Conservation (phyloP, 108 stramenopile genomes). For the Nannochloropsis gaditana region DNA sequence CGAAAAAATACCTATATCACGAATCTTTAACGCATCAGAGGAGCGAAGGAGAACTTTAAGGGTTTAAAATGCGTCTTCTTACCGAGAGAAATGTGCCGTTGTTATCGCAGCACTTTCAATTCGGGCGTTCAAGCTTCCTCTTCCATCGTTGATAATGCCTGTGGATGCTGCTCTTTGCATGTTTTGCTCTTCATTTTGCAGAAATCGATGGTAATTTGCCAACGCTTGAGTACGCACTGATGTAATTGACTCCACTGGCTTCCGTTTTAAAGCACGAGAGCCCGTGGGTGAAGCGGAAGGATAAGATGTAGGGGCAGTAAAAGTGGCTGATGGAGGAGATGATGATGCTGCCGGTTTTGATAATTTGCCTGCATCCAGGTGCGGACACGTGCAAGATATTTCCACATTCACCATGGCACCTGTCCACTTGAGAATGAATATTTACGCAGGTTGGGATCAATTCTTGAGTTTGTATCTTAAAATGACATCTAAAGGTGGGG, state of each 20-base stretch:
- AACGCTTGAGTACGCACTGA: neutral
- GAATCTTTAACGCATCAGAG: too few relatives aligned
- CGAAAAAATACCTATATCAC: too few relatives aligned
- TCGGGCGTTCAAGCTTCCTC: neutral
- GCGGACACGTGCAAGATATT: neutral
- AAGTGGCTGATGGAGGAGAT: neutral
- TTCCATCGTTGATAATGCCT: neutral
- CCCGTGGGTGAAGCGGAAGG: neutral
- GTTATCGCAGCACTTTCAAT: neutral
- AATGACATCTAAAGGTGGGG: too few relatives aligned
- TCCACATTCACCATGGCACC: neutral
- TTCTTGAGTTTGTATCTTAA: too few relatives aligned
- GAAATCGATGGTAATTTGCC: constrained; percentile 11
- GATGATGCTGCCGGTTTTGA: neutral
- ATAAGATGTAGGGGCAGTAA: neutral
- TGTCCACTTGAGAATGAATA: neutral
- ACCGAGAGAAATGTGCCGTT: constrained; percentile 5
- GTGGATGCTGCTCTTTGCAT: neutral
- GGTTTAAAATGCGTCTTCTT: neutral
- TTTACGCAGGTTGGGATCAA: too few relatives aligned
- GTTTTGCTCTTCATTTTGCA: neutral
- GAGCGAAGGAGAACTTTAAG: too few relatives aligned
- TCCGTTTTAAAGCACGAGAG: neutral
- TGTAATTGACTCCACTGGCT: neutral
- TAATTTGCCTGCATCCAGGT: neutral